Percentiles rank a stretch among this genome's conserved stretches.
Evolutionary conservation across 768 basidiomycete species (phyloP).

Genomic region (Russula olivacea): DNA sequence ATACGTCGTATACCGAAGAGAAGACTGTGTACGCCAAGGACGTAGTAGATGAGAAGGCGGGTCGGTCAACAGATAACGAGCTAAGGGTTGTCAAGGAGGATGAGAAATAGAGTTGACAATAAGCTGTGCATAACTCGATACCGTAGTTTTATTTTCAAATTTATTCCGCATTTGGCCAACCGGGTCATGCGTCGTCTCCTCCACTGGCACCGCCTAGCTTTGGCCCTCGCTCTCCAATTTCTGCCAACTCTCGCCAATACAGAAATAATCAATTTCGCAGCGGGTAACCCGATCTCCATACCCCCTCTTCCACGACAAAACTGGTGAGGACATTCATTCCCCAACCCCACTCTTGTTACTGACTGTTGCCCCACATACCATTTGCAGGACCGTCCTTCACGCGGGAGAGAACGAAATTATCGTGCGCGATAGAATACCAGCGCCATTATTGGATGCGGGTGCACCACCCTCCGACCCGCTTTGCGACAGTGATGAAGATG

Average conservation of each 20-base stretch:
- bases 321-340: constrained; percentile 20
- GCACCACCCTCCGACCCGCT: constrained; percentile 30
- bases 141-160: too few relatives aligned
- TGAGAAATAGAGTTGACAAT: neutral
- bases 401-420: constrained; percentile 37
- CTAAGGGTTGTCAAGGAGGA: neutral
- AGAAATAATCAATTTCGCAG: constrained; percentile 56
- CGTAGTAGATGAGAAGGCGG: constrained; percentile 12
- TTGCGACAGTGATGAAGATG: constrained; percentile 31
- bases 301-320: constrained; percentile 18
- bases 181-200: neutral
- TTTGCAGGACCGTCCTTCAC: constrained; percentile 22
- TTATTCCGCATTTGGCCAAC: too few relatives aligned
- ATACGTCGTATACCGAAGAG: constrained; percentile 37
- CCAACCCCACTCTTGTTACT: neutral
- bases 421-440: constrained; percentile 39
- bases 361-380: neutral
- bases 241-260: constrained; percentile 44
- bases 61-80: neutral
- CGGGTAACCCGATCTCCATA: constrained; percentile 31
- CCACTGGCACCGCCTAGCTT: neutral
- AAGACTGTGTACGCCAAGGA: constrained; percentile 31
- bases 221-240: neutral
- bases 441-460: constrained; percentile 17
- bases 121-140: too few relatives aligned